Percentiles rank a stretch among this genome's conserved stretches.
These are phyloP conservation scores for Chaetothyriales sp. DNA, from an alignment of 2,329 filamentous ascomycete genomes.

Conservation along the genomic window DNA sequence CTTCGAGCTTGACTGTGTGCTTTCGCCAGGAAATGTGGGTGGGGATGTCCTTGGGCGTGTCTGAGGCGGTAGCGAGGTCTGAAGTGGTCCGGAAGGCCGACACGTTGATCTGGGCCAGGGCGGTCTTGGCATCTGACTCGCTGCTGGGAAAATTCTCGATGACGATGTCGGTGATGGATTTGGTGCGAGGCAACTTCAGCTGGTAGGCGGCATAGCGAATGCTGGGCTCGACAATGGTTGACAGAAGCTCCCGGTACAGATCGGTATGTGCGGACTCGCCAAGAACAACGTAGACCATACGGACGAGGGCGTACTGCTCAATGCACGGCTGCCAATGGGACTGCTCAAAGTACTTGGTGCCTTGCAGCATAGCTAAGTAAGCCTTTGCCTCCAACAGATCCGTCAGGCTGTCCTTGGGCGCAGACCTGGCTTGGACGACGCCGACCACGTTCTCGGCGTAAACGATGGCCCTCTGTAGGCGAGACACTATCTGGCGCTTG, in stretches of 20 bases:
- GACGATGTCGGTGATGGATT: conserved; percentile 65
- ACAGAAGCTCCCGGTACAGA: conserved; percentile 71
- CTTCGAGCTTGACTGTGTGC: conserved; percentile 74
- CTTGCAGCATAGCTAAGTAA: conserved; percentile 64
- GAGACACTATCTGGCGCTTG: conserved; percentile 76
- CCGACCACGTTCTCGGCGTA: conserved; percentile 55
- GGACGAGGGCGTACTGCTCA: conserved; percentile 58
- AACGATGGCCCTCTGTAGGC: conserved; percentile 64
- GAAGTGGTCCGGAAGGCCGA: conserved; percentile 41
- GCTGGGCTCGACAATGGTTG: conserved; percentile 78
- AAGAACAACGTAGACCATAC: conserved; percentile 71
- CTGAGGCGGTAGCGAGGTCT: conserved; percentile 38
- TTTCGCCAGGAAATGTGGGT: conserved; percentile 75
- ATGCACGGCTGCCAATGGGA: conserved; percentile 72
- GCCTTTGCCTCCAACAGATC: conserved; percentile 77
- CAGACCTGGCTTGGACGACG: conserved; percentile 48
- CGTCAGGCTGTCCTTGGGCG: conserved; percentile 51
- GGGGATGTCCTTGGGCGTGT: conserved; percentile 41
- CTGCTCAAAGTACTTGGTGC: conserved; percentile 73
- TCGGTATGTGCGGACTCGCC: conserved; percentile 55
- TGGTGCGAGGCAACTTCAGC: conserved; percentile 70
- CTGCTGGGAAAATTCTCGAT: conserved; percentile 62
- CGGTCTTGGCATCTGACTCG: conserved; percentile 31
- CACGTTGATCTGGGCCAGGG: conserved; percentile 56
- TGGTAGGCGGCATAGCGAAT: conserved; percentile 93